These are phyloP conservation scores for Beauveria pseudobassiana DNA, from an alignment of 2,329 filamentous ascomycete species.

Conservation along the genomic window DNA sequence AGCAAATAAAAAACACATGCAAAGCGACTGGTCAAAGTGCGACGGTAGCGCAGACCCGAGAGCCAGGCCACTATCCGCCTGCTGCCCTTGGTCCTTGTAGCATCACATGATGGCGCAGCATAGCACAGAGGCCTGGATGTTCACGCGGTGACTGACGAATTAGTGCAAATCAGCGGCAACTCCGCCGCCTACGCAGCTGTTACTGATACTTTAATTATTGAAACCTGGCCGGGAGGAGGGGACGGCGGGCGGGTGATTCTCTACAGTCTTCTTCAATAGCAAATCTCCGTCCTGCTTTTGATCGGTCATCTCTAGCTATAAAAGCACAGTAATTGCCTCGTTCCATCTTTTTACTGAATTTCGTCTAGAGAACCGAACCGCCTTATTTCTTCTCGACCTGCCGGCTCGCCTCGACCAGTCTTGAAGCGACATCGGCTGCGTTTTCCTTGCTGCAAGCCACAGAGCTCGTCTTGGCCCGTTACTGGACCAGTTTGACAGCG, in stretches of 20 bases:
- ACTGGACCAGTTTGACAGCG: background rate
- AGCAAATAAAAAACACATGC: background rate
- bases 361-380: background rate
- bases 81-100: background rate
- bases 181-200: background rate
- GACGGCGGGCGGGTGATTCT: background rate
- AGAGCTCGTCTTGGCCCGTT: too few species aligned
- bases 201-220: background rate
- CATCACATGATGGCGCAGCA: conserved; percentile 4
- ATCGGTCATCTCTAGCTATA: too few species aligned
- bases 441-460: background rate
- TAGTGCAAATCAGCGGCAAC: conserved; percentile 1
- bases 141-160: background rate
- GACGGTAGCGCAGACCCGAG: background rate
- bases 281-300: too few species aligned
- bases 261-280: too few species aligned
- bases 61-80: background rate
- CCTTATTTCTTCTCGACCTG: background rate
- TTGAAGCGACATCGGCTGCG: too few species aligned
- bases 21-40: background rate
- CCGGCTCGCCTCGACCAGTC: background rate
- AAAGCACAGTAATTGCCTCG: too few species aligned
- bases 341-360: background rate
- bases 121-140: background rate
- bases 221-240: background rate